phyloP scores from a whole-genome alignment of 148 eudicot genomes.

The Suaeda aralocaspica region DNA sequence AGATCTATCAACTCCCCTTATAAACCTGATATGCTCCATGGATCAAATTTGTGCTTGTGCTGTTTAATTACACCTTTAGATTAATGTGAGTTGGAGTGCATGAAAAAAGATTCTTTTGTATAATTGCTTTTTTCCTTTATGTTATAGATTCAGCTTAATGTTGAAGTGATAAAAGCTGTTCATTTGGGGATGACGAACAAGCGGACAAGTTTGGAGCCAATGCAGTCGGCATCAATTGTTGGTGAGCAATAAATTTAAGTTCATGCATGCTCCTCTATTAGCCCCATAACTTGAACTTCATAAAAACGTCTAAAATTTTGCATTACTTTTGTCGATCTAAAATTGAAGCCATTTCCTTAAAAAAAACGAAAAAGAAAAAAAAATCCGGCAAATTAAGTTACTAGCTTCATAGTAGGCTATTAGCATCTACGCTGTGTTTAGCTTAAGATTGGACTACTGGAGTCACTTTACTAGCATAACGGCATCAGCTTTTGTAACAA shows the following conservation, averaged over 20 bases:
- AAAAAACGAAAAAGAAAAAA: no score
- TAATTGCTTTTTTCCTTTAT: slow-evolving; percentile 7
- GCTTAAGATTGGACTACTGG: background rate
- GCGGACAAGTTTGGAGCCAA: slow-evolving; percentile 86
- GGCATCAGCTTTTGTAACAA: background rate
- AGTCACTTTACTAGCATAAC: background rate
- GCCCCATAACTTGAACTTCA: background rate
- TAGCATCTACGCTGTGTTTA: background rate
- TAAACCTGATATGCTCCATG: background rate
- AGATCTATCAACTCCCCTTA: background rate
- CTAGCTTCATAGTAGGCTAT: no score
- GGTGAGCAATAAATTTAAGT: slow-evolving; percentile 50
- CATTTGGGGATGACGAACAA: slow-evolving; percentile 84
- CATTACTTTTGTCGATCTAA: background rate
- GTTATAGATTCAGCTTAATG: slow-evolving; percentile 49
- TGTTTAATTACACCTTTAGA: background rate
- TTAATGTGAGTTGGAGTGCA: background rate
- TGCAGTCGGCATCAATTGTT: slow-evolving; percentile 75
- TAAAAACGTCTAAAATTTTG: background rate
- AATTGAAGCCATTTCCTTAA: background rate
- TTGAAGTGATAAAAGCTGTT: slow-evolving; percentile 51
- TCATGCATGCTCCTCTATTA: background rate
- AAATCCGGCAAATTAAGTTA: no score
- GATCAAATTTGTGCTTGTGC: background rate
- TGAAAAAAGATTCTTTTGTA: background rate